Percentiles rank a stretch among this genome's conserved stretches.
These are phyloP conservation scores for Paulownia fortunei DNA, from an alignment of 257 asterid species.

Conservation along the genomic window DNA sequence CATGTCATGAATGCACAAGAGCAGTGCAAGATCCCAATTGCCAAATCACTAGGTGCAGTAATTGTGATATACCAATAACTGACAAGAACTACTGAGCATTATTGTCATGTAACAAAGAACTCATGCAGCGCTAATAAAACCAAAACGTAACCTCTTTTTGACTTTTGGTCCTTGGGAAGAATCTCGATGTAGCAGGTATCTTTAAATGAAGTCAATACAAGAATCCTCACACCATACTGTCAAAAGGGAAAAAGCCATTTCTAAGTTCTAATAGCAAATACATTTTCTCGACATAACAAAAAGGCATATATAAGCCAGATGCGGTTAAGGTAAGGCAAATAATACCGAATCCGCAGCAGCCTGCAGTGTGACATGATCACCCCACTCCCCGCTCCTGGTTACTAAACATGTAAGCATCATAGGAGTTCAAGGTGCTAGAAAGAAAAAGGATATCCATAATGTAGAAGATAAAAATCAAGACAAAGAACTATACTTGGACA, in stretches of 20 bases:
- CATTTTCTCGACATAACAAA: not conserved
- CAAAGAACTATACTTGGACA: constrained; percentile 66
- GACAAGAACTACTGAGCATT: no score
- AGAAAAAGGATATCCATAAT: not conserved
- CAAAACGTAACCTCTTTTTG: constrained; percentile 92
- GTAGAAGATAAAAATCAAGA: constrained; percentile 17
- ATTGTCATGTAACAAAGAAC: not conserved
- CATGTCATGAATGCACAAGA: no score
- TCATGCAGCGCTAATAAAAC: not conserved
- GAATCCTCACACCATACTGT: constrained; percentile 92
- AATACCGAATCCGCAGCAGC: constrained; percentile 96
- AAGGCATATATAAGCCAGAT: not conserved
- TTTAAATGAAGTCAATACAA: constrained; percentile 85
- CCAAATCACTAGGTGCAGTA: no score
- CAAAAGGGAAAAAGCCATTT: constrained; percentile 28
- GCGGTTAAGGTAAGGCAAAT: constrained; percentile 24
- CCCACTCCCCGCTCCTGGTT: constrained; percentile 91
- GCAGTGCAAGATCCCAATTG: no score
- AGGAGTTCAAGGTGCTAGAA: constrained; percentile 19
- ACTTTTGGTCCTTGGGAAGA: constrained; percentile 79
- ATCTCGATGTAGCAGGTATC: constrained; percentile 97
- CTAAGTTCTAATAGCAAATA: constrained; percentile 26
- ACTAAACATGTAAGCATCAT: constrained; percentile 32
- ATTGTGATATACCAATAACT: no score
- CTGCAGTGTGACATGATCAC: constrained; percentile 98